phyloP scores from a whole-genome alignment of 495 filamentous ascomycete genomes.

The Penicillium subrubescens region DNA sequence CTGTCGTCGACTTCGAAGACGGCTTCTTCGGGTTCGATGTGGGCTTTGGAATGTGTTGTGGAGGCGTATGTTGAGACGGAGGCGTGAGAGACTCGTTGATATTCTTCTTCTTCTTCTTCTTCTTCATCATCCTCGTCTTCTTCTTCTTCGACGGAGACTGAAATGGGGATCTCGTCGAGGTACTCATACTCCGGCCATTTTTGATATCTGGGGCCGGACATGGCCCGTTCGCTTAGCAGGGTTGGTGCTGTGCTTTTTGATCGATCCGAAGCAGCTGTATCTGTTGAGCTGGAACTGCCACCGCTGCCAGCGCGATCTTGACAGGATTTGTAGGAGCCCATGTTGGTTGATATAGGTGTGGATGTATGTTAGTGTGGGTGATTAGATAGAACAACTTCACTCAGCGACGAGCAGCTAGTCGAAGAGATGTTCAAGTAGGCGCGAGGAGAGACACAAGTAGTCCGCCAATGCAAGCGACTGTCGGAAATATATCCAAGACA shows the following conservation, averaged over 20 bases:
- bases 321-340: conserved; percentile 41
- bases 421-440: neutral
- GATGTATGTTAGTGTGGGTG: neutral
- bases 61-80: conserved; percentile 84
- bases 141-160: conserved; percentile 36
- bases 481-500: conserved; percentile 4
- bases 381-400: neutral
- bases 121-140: conserved; percentile 47
- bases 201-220: conserved; percentile 29
- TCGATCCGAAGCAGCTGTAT: conserved; percentile 62
- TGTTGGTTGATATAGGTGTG: conserved; percentile 12
- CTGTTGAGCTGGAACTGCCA: conserved; percentile 60
- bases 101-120: conserved; percentile 28
- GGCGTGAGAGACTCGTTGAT: conserved; percentile 50
- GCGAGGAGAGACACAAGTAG: neutral
- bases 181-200: conserved; percentile 9
- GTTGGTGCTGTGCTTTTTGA: conserved; percentile 73
- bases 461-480: neutral
- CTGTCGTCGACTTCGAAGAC: conserved; percentile 64
- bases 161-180: conserved; percentile 28
- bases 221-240: conserved; percentile 59
- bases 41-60: conserved; percentile 64
- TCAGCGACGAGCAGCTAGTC: neutral
- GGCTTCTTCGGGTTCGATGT: conserved; percentile 55
- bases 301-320: conserved; percentile 30